Percentiles rank a stretch among this genome's conserved stretches.
phyloP scores from a whole-genome alignment of 805 yeast species.

The Ogataea degrootiae region DNA sequence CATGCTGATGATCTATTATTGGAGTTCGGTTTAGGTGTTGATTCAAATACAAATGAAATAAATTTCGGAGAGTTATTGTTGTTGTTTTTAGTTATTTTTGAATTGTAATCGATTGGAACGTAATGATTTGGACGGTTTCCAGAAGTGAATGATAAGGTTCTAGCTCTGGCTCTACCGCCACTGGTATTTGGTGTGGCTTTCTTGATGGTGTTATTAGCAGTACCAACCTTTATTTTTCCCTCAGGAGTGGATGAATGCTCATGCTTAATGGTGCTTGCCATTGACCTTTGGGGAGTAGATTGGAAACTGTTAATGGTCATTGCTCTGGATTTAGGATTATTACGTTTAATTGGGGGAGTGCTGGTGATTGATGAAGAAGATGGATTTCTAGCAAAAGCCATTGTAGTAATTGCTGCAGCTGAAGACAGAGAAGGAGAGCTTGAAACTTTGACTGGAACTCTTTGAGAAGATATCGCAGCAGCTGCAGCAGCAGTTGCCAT shows the following conservation, averaged over 20 bases:
- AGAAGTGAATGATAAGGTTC: constrained; percentile 6
- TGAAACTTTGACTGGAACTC: constrained; percentile 12
- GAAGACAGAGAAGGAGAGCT: constrained; percentile 13
- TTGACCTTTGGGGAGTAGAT: not conserved
- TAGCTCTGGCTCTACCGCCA: constrained; percentile 3
- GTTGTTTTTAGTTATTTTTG: constrained; percentile 2
- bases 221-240: not conserved
- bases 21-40: constrained; percentile 8
- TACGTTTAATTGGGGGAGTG: not conserved
- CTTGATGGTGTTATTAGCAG: not conserved
- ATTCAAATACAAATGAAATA: constrained; percentile 22
- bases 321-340: not conserved
- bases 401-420: constrained; percentile 21
- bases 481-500: constrained; percentile 30
- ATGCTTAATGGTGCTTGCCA: not conserved
- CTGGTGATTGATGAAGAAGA: not conserved
- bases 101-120: constrained; percentile 1
- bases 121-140: not conserved
- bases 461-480: constrained; percentile 20
- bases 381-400: constrained; percentile 8
- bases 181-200: not conserved
- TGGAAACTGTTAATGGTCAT: not conserved
- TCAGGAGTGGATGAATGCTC: not conserved
- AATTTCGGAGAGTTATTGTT: constrained; percentile 6
- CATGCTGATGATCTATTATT: constrained; percentile 10